Evolutionary conservation across 1,139 yeast species (phyloP).

Genomic region (Meyerozyma athensensis): DNA sequence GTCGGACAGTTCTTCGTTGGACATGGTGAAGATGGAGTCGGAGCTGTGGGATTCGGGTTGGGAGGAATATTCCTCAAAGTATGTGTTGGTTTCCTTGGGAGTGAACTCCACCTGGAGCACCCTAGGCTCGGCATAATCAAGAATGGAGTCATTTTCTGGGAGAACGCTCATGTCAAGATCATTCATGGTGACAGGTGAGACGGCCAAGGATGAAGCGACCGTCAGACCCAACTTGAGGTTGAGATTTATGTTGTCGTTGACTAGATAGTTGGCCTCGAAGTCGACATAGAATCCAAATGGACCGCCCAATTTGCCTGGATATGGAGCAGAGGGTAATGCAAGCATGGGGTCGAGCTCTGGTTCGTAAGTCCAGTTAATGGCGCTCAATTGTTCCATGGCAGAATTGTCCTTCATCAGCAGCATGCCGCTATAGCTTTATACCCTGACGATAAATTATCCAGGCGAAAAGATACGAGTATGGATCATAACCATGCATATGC

Average conservation of each 20-base stretch:
- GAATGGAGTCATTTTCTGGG: neutral
- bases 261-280: neutral
- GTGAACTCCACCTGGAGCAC: no score
- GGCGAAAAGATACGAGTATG: neutral
- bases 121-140: neutral
- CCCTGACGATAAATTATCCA: no score
- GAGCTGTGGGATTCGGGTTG: neutral
- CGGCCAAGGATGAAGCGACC: neutral
- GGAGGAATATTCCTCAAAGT: neutral
- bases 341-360: constrained; percentile 3
- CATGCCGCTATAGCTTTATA: no score
- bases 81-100: no score
- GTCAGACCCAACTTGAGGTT: constrained; percentile 3
- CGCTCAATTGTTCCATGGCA: neutral
- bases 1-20: neutral
- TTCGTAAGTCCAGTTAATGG: neutral
- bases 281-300: constrained; percentile 2
- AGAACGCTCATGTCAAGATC: neutral
- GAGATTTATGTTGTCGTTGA: constrained; percentile 2
- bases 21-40: neutral
- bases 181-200: neutral
- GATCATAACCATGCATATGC: no score
- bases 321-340: neutral
- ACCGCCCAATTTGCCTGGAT: neutral
- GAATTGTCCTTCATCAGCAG: no score